Base-by-base conservation (phyloP, 1,139 yeast species). In the Yamadazyma epiphylla region DNA sequence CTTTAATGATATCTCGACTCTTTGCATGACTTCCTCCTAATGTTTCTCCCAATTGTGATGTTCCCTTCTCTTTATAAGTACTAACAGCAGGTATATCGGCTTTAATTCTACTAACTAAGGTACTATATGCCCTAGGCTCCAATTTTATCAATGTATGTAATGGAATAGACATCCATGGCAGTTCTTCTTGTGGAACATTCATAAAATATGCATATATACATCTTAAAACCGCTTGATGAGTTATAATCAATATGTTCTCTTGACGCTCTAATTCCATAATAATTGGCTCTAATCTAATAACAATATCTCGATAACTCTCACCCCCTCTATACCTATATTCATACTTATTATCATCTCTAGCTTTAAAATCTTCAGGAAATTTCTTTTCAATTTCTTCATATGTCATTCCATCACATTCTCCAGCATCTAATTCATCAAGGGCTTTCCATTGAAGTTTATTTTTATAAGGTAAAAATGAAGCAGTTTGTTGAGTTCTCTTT, bases 111-210 rank as follows among this genome's bases (percentile, higher is more conserved):
- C 91, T 83, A 23, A 89, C 97, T 27, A 80, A 60, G 0, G 98
- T 91, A 33, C 81, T 82, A 53, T 87, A 89, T 1, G 98, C 96
- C 36, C 95, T 71, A 7, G 97, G 96, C 55, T 94, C 97, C 42
- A 91, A 69, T 51, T 87, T 84, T 48, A 91, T 91, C 54, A 91
- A 67, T 0, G 98, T 91, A 53, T 91, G 99, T 49, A 91, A 67
- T 6, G 99, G 99, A 34, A 91, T 94, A 28, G 94, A 87, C 96
- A 91, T 89, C 97, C 98, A 91, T 4, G 99, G 99, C 37, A 89
- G 77, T 53, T 88, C 94, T 49, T 91, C 96, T 56, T 89, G 97
- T 4, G 96, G 96, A 13, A 91, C 95, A 54, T 91, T 91, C 97
- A 91, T 94, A 54, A 89, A 91, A 56, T 94, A 91, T 4, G 98